These are phyloP conservation scores for Tricholoma hemisulphureum DNA, from an alignment of 768 basidiomycete species.

Conservation along the genomic window DNA sequence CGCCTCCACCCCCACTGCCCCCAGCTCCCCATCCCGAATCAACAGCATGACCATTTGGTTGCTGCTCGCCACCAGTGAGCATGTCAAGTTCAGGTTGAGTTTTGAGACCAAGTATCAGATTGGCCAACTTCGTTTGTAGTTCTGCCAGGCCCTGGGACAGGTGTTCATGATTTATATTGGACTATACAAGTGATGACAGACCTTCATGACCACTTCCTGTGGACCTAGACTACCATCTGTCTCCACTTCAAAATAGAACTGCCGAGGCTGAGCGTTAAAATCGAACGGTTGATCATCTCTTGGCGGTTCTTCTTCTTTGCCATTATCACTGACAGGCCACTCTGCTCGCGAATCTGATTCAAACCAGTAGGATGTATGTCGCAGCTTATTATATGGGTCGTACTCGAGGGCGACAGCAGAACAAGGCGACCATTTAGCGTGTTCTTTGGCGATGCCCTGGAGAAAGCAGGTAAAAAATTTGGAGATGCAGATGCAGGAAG, in stretches of 20 bases:
- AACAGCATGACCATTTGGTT: slow-evolving; percentile 27
- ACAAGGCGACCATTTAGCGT: slow-evolving; percentile 98
- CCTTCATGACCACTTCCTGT: slow-evolving; percentile 88
- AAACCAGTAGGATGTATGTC: slow-evolving; percentile 95
- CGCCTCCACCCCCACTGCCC: slow-evolving; percentile 18
- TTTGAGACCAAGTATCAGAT: slow-evolving; percentile 74
- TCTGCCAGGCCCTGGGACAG: slow-evolving; percentile 64
- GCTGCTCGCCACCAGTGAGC: slow-evolving; percentile 40
- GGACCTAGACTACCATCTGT: slow-evolving; percentile 88
- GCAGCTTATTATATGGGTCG: slow-evolving; percentile 94
- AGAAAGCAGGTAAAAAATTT: slow-evolving; percentile 8
- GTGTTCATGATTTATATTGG: neutral
- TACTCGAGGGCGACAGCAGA: slow-evolving; percentile 96
- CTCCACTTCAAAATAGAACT: slow-evolving; percentile 95
- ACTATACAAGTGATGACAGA: slow-evolving; percentile 24
- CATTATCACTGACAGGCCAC: slow-evolving; percentile 92
- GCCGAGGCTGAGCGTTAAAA: slow-evolving; percentile 80
- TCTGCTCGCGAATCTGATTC: slow-evolving; percentile 79
- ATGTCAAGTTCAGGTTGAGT: slow-evolving; percentile 56
- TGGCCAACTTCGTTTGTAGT: slow-evolving; percentile 78
- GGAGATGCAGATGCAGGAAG: neutral
- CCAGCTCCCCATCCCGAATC: slow-evolving; percentile 16
- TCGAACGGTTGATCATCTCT: slow-evolving; percentile 85
- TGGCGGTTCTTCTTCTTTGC: slow-evolving; percentile 75
- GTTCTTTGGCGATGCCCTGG: slow-evolving; percentile 97